Base-by-base conservation (phyloP, 2,329 filamentous ascomycete species). In the Tolypocladium tundrense region DNA sequence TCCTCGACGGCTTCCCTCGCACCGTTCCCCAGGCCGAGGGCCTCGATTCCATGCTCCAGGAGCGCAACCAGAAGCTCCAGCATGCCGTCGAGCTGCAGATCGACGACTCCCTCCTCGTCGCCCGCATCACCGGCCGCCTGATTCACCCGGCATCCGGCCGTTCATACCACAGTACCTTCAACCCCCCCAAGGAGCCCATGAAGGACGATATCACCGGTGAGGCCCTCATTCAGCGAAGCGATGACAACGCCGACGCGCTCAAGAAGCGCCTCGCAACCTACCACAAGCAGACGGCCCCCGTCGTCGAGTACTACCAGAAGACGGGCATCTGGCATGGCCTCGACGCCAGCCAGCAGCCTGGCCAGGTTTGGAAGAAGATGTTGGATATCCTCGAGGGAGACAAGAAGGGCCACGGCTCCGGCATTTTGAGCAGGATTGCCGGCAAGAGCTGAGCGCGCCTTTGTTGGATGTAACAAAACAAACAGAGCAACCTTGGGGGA, bases 111-210 rank as follows among this genome's bases (percentile, higher is more conserved):
- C 88, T 99, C 59, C 86, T 99, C 60, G 93, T 99, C 61, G 87
- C 92, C 65, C 90, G 94, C 70, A 97, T 99, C 76, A 99, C 94
- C 61, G 94, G 94, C 69, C 93, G 94, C 69, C 82, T 99, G 61
- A 82, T 99, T 67, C 94, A 99, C 82, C 93, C 93, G 59, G 93
- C 93, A 56, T 97, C 92, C 58, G 94, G 94, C 65, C 91, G 94
- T 70, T 91, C 90, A 66, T 99, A 99, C 81, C 94, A 99, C 86
- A 94, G 88, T 77, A 88, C 94, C 75, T 99, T 99, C 87, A 97
- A 97, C 85, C 94, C 94, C 55, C 94, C 94, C 69, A 96, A 97
- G 85, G 78, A 85, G 68, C 69, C 83, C 64, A 97, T 97, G 94
- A 96, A 86, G 73, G 94, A 99, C 76, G 94, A 99, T 75, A 76